Base-by-base conservation (phyloP, 2,329 filamentous ascomycete species). In the Keithomyces neogunnii region DNA sequence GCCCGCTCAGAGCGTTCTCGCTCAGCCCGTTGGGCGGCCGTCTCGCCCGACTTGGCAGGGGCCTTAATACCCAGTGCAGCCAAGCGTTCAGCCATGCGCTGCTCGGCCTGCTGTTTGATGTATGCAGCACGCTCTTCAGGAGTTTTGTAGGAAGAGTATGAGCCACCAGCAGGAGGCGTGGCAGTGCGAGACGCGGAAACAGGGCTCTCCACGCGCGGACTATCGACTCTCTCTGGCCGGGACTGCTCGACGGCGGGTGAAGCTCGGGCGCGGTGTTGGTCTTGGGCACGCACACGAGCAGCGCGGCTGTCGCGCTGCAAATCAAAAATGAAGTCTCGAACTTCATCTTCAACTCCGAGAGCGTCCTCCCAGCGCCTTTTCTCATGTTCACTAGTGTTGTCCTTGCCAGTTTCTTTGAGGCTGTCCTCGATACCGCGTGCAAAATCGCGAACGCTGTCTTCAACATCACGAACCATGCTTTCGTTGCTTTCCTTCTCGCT, bases 251-350 rank as follows among this genome's bases (percentile, higher is more conserved):
- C 66, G 11, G 69, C 62, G 19, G 69, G 63, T 47, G 65, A 52
- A 45, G 70, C 64, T 33, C 73, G 73, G 4, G 73, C 67, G 26
- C 71, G 67, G 30, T 74, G 73, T 51, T 71, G 77, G 54, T 83
- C 84, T 64, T 79, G 82, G 47, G 74, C 71, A 53, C 80, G 76
- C 52, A 95, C 71, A 53, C 85, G 84, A 49, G 88, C 77, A 56
- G 89, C 78, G 57, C 90, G 83, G 66, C 89, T 95, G 55, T 85
- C 88, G 55, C 92, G 84, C 66, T 96, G 91, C 49, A 99, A 74
- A 59, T 97, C 93, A 65, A 93, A 97, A 66, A 99, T 99, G 68
- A 99, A 97, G 63, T 99, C 93, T 62, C 90, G 89, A 55, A 97
- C 87, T 62, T 96, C 90, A 62, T 99, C 92, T 65, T 99, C 93